phyloP scores from a whole-genome alignment of 2,329 filamentous ascomycete species.

The Trichoderma sp. region DNA sequence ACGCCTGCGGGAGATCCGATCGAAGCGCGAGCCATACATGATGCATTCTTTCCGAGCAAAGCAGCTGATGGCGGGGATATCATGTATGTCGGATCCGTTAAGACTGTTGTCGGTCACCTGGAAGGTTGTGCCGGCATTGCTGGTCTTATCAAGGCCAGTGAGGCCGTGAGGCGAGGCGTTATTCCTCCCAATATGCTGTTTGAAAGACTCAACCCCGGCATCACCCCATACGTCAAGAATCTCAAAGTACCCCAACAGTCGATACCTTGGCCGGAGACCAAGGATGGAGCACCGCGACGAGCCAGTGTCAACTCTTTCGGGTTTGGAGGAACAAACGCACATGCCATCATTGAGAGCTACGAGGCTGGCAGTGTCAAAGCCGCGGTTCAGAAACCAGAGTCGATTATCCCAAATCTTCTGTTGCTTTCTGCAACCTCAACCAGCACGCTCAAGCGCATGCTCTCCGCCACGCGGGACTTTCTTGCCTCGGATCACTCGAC shows the following conservation, averaged over 20 bases:
- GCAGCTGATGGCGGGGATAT: neutral
- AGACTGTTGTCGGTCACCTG: slow-evolving; percentile 12
- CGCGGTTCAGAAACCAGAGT: neutral
- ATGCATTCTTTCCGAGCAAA: slow-evolving; percentile 31
- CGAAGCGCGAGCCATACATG: neutral
- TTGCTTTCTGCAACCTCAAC: neutral
- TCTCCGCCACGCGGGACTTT: neutral
- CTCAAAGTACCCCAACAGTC: slow-evolving; percentile 22
- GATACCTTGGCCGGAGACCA: slow-evolving; percentile 25
- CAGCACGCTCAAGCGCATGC: neutral
- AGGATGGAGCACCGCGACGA: slow-evolving; percentile 15
- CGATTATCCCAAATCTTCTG: neutral
- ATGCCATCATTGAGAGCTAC: slow-evolving; percentile 37
- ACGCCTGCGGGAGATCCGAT: slow-evolving; percentile 44
- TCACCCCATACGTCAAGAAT: slow-evolving; percentile 27
- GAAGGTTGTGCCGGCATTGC: slow-evolving; percentile 9
- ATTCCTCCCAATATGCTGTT: slow-evolving; percentile 35
- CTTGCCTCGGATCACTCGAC: neutral
- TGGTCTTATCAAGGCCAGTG: neutral
- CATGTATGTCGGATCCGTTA: slow-evolving; percentile 15
- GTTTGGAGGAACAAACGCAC: slow-evolving; percentile 45
- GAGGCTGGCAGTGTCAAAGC: neutral
- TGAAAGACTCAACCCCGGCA: slow-evolving; percentile 27
- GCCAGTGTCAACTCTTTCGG: slow-evolving; percentile 35
- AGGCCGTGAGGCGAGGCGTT: neutral